Base-by-base conservation (phyloP, 805 yeast species). In the Metschnikowia amazonensis region DNA sequence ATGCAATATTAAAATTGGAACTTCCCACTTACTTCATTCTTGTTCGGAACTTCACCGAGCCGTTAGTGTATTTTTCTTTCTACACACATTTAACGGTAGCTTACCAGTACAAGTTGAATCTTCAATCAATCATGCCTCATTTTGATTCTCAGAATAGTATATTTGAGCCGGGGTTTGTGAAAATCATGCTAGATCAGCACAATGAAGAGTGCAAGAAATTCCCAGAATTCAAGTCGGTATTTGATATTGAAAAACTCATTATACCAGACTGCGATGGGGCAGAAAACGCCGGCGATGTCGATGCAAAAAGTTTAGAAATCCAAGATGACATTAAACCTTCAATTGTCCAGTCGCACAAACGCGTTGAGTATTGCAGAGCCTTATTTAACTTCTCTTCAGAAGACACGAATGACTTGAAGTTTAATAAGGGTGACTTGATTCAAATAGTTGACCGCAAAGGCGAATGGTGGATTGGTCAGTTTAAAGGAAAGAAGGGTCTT, bases 351-450 rank as follows among this genome's bases (percentile, higher is more conserved):
- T 35, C 31, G 27, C 32, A 20, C 25, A 17, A 20, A 28, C 41
- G 33, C 11, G 33, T 28, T 13, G 41, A 37, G 24, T 37, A 37
- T 28, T 71, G 77, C 51, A 56, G 57, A 36, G 83, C 80, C 0
- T 31, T 67, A 8, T 79, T 59, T 50, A 57, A 58, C 28, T 80
- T 67, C 48, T 40, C 55, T 1, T 74, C 70, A 0, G 57, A 65
- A 17, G 60, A 66, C 31, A 46, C 48, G 0, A 73, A 67, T 3
- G 84, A 80, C 50, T 59, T 80, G 33, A 48, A 66, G 3, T 68
- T 80, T 42, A 43, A 52, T 13, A 60, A 55, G 27, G 80, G 78
- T 3, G 81, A 77, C 48, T 50, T 53, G 18, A 72, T 80, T 20
- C 60, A 48, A 38, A 55, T 79, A 1, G 21, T 72, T 7, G 69